Percentiles rank a stretch among this genome's conserved stretches.
These are phyloP conservation scores for Skeletonema marinoi DNA, from an alignment of 108 stramenopile species.

Conservation along the genomic window DNA sequence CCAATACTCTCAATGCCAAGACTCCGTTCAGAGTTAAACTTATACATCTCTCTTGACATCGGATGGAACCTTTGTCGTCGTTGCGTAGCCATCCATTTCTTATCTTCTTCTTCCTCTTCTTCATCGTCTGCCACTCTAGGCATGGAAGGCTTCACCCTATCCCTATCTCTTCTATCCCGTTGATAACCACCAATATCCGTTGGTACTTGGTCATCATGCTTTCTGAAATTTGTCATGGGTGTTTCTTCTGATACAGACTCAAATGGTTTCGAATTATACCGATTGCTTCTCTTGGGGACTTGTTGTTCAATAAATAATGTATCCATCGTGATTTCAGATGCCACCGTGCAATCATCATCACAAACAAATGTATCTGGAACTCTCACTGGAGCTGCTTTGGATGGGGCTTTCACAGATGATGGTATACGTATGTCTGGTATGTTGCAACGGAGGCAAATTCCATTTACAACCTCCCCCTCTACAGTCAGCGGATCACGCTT, in stretches of 20 bases:
- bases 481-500: constrained; percentile 13
- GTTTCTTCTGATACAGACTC: constrained; percentile 8
- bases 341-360: constrained; percentile 23
- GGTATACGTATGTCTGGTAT: background rate
- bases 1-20: background rate
- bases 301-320: background rate
- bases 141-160: background rate
- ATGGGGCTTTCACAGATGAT: background rate
- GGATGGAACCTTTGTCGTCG: background rate
- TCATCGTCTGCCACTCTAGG: background rate
- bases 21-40: background rate
- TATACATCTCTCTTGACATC: background rate
- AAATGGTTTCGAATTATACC: background rate
- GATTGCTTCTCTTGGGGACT: background rate
- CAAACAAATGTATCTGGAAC: constrained; percentile 4
- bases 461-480: constrained; percentile 9
- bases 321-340: constrained; percentile 35
- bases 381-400: background rate
- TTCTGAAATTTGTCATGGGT: background rate
- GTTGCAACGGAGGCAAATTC: constrained; percentile 3
- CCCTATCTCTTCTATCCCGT: background rate
- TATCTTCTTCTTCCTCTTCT: background rate
- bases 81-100: background rate
- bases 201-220: background rate
- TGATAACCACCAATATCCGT: background rate